A percentile compares a stretch with the other conserved stretches of the same genome.
Conservation (phyloP, 768 basidiomycete species). For the Kwoniella europaea region DNA sequence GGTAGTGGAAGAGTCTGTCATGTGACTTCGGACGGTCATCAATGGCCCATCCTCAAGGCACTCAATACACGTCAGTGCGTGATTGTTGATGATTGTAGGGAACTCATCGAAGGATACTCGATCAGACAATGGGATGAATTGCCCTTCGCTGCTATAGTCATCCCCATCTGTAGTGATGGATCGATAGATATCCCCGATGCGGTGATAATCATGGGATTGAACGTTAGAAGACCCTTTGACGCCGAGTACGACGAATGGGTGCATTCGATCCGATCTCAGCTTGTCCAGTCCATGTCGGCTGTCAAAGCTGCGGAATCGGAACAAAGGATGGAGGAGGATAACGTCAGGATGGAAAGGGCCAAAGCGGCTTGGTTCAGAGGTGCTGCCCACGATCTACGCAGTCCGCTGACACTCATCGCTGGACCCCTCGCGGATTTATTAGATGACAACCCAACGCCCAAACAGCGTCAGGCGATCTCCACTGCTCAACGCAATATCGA, state of each 20-base stretch:
- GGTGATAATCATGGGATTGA: conserved; percentile 54
- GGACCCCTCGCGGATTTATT: conserved; percentile 53
- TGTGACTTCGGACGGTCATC: conserved; percentile 16
- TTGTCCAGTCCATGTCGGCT: conserved; percentile 31
- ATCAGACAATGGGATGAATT: conserved; percentile 53
- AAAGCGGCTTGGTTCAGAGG: conserved; percentile 53
- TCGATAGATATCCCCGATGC: conserved; percentile 44
- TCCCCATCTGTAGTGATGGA: conserved; percentile 50
- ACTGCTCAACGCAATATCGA: conserved; percentile 57
- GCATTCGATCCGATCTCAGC: conserved; percentile 42
- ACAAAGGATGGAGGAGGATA: conserved; percentile 26
- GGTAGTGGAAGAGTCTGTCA: conserved; percentile 35
- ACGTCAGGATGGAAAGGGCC: conserved; percentile 45
- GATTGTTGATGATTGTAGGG: conserved; percentile 46
- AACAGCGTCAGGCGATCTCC: conserved; percentile 25
- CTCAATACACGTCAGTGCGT: conserved; percentile 47
- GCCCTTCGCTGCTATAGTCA: conserved; percentile 50
- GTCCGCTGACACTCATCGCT: conserved; percentile 50
- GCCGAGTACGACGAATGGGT: conserved; percentile 51
- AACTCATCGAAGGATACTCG: conserved; percentile 41
- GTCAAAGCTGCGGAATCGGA: conserved; percentile 48
- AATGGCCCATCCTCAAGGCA: conserved; percentile 53
- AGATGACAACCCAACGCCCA: conserved; percentile 18
- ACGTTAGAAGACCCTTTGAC: conserved; percentile 48
- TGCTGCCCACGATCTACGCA: conserved; percentile 52